phyloP scores from a whole-genome alignment of 2,329 filamentous ascomycete genomes.

The Xylaria sp. region DNA sequence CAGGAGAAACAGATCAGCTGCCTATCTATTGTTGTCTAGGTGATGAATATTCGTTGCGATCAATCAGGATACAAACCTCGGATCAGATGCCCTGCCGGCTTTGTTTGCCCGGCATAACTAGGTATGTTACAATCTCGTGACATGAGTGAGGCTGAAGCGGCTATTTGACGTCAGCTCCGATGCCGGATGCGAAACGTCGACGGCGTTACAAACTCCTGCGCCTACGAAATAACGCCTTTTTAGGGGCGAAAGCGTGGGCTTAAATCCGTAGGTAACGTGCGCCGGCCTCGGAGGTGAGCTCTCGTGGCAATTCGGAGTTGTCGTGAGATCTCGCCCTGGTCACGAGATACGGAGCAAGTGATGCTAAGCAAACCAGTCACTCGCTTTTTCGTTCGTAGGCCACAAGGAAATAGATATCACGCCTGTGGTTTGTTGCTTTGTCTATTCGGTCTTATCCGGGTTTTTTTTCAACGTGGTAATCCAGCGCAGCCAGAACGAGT shows the following conservation, averaged over 20 bases:
- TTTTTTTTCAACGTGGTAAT: background rate
- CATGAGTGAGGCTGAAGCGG: conserved; percentile 26
- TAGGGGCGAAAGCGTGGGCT: background rate
- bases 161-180: conserved; percentile 35
- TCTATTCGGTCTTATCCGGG: background rate
- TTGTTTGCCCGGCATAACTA: background rate
- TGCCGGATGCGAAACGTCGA: conserved; percentile 25
- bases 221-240: background rate
- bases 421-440: too few species aligned
- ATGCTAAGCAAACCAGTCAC: conserved; percentile 15
- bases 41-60: background rate
- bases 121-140: too few species aligned
- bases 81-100: background rate
- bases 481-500: background rate
- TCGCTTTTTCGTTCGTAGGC: background rate
- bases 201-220: too few species aligned
- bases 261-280: background rate
- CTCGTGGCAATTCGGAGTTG: background rate
- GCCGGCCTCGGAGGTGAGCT: conserved; percentile 2
- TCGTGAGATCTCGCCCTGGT: background rate
- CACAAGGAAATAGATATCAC: background rate
- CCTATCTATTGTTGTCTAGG: background rate
- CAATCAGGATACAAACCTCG: background rate
- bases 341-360: conserved; percentile 19
- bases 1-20: background rate